These are phyloP conservation scores for Leishmania tarentolae DNA, from an alignment of 208 protist species.

Conservation along the genomic window DNA sequence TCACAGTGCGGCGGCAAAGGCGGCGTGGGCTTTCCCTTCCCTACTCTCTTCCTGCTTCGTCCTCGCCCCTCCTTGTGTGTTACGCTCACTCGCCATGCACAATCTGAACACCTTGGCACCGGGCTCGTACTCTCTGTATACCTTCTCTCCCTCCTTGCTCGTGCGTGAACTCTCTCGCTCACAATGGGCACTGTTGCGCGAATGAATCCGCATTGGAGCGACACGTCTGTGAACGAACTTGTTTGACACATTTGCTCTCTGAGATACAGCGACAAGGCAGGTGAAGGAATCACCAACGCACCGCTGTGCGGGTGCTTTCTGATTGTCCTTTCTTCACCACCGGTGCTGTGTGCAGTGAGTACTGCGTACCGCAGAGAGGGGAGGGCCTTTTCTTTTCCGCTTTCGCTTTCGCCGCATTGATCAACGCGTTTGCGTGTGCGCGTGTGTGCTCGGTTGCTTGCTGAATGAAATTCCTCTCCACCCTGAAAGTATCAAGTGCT, in stretches of 20 bases:
- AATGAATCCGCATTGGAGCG: background rate
- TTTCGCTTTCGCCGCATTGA: background rate
- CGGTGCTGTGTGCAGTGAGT: background rate
- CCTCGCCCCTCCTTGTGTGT: background rate
- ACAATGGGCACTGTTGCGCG: background rate
- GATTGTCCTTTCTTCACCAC: background rate
- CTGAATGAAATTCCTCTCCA: background rate
- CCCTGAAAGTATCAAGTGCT: background rate
- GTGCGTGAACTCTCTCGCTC: background rate
- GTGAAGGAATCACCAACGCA: background rate
- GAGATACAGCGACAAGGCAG: background rate
- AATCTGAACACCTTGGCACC: background rate
- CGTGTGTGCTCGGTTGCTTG: background rate
- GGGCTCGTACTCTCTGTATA: background rate
- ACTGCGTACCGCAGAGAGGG: background rate
- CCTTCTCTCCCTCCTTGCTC: constrained; percentile 1
- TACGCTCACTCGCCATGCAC: background rate
- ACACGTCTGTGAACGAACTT: background rate
- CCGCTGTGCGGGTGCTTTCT: background rate
- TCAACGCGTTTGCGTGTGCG: background rate
- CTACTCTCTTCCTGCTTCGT: background rate
- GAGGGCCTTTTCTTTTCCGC: background rate
- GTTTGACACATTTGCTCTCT: background rate
- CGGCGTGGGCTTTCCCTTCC: background rate
- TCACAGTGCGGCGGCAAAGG: background rate